Base-by-base conservation (phyloP, 495 filamentous ascomycete species). In the Aspergillus carlsbadensis region DNA sequence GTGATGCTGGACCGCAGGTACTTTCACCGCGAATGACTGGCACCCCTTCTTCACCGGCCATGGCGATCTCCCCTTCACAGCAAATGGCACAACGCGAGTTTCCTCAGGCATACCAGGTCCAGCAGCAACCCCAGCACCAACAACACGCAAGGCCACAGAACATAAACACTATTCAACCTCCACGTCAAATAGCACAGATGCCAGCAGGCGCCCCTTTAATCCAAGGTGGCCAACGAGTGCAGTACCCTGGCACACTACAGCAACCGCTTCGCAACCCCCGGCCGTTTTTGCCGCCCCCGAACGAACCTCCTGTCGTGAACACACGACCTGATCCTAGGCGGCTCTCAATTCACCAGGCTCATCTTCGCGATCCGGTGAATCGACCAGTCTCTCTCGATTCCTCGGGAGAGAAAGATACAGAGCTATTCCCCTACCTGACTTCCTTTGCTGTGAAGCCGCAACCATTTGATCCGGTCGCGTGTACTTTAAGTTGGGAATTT, bases 311-410 rank as follows among this genome's bases (percentile, higher is more conserved):
- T 0, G 65, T 70, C 14, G 69, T 68, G 21, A 66, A 65, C 0
- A 64, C 70, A 22, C 78, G 77, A 7, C 69, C 68, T 6, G 75
- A 75, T 62, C 74, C 84, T 26, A 49, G 76, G 24, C 54, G 71
- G 29, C 67, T 71, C 31, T 74, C 78, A 4, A 72, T 88, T 33
- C 85, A 88, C 54, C 82, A 84, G 65, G 77, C 75, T 35, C 70
- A 82, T 59, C 68, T 82, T 39, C 75, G 79, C 29, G 86, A 83
- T 53, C 84, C 84, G 0, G 63, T 75, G 13, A 76, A 80, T 37
- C 69, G 70, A 33, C 52, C 76, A 5, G 33, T 68, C 39, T 52
- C 62, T 8, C 18, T 10, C 14, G 55, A 22, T 3, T 24, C 63
- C 6, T 49, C 34, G 14, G 65, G 62, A 6, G 44, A 60, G n/a